Evolutionary conservation across 352 stramenopile species (phyloP).

Genomic region (Nothophytophthora sp.): DNA sequence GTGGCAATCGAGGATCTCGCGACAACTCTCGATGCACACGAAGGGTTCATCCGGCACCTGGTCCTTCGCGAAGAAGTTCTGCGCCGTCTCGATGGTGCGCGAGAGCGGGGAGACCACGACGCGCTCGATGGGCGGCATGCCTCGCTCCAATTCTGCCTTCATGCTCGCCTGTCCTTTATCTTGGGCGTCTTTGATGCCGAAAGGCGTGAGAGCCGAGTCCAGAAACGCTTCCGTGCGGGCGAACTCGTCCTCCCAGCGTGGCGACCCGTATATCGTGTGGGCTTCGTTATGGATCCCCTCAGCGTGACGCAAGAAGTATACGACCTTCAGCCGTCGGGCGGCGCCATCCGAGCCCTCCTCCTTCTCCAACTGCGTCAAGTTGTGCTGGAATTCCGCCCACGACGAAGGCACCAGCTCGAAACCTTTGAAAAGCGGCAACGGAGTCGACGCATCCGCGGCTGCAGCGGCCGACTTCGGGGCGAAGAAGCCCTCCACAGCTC

Average conservation of each 20-base stretch:
- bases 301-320: slow-evolving; percentile 77
- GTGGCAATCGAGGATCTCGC: slow-evolving; percentile 67
- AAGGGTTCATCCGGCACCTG: slow-evolving; percentile 34
- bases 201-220: slow-evolving; percentile 57
- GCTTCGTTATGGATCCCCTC: slow-evolving; percentile 65
- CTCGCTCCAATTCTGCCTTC: slow-evolving; percentile 32
- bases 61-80: slow-evolving; percentile 47
- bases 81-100: slow-evolving; percentile 65
- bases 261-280: slow-evolving; percentile 47
- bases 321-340: slow-evolving; percentile 58
- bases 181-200: slow-evolving; percentile 49
- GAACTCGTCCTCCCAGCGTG: slow-evolving; percentile 57
- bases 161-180: slow-evolving; percentile 38
- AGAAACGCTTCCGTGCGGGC: slow-evolving; percentile 57
- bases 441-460: not conserved
- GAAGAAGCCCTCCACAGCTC: slow-evolving; percentile 38
- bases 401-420: slow-evolving; percentile 21
- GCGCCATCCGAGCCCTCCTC: slow-evolving; percentile 5
- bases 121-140: slow-evolving; percentile 64
- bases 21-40: slow-evolving; percentile 57
- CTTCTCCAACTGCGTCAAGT: slow-evolving; percentile 10
- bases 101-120: slow-evolving; percentile 72
- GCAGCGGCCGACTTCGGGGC: slow-evolving; percentile 1
- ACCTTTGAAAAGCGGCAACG: slow-evolving; percentile 26
- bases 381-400: slow-evolving; percentile 22